These are phyloP conservation scores for Byssoonygena ceratinophila DNA, from an alignment of 2,329 filamentous ascomycete species.

Conservation along the genomic window DNA sequence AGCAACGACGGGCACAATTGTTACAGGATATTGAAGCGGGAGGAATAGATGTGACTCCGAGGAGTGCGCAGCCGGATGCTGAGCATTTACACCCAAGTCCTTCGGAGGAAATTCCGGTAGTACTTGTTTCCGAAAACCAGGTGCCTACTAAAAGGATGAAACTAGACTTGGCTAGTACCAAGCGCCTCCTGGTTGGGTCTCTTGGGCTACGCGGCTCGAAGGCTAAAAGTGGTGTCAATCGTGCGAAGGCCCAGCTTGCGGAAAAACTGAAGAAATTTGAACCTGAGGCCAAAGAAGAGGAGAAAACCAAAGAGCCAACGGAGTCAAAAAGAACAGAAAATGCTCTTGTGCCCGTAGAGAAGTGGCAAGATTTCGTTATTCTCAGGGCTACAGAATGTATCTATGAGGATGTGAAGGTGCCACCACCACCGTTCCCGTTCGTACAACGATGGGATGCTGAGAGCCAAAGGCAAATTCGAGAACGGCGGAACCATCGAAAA, in stretches of 20 bases:
- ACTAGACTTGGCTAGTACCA: constrained; percentile 52
- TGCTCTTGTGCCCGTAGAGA: constrained; percentile 44
- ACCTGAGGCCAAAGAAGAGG: constrained; percentile 17
- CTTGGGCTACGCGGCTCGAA: constrained; percentile 60
- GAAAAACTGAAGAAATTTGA: constrained; percentile 36
- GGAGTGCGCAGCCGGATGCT: neutral
- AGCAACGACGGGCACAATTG: constrained; percentile 42
- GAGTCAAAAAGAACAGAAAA: constrained; percentile 18
- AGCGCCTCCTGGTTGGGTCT: constrained; percentile 60
- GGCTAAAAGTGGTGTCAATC: constrained; percentile 56
- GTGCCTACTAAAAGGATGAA: constrained; percentile 31
- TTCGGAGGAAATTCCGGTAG: neutral
- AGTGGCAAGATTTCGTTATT: constrained; percentile 64
- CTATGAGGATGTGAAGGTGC: constrained; percentile 56
- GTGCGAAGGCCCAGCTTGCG: constrained; percentile 50
- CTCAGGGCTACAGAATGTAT: constrained; percentile 77
- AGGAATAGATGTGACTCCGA: constrained; percentile 40
- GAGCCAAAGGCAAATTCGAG: constrained; percentile 44
- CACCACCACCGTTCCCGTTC: constrained; percentile 78
- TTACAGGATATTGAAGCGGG: constrained; percentile 44
- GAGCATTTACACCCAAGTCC: neutral
- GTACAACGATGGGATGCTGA: constrained; percentile 78
- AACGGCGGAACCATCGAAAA: constrained; percentile 25
- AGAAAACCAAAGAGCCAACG: constrained; percentile 13
- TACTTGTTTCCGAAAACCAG: neutral